Conservation (phyloP, 257 asterid genomes). For the Petrea volubilis region DNA sequence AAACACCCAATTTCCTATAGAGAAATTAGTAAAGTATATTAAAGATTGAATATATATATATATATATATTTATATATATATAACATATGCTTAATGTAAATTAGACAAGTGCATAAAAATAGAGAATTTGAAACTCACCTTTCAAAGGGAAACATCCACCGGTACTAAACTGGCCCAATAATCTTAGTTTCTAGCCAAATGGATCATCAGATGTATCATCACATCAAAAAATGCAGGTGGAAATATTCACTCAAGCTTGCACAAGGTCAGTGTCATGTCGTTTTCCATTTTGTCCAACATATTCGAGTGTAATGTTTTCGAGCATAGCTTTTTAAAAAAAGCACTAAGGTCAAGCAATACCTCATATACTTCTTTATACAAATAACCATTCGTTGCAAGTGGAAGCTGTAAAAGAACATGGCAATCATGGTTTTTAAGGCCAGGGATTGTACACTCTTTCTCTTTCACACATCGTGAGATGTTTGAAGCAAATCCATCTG, state of each 20-base stretch:
- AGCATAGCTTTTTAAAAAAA: neutral
- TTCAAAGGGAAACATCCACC: neutral
- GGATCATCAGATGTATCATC: neutral
- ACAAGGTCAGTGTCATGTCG: neutral
- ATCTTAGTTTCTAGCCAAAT: neutral
- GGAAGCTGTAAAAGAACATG: conserved; percentile 1
- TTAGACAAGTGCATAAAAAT: too few relatives aligned
- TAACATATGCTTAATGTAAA: too few relatives aligned
- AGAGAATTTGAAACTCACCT: neutral
- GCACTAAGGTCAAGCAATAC: neutral
- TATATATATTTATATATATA: too few relatives aligned
- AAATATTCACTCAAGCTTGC: neutral
- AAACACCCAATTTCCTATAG: neutral
- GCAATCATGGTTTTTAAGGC: neutral
- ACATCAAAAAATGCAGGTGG: neutral
- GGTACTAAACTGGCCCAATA: neutral
- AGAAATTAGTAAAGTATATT: neutral
- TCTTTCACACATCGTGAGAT: neutral
- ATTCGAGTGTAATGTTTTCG: neutral
- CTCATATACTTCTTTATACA: neutral
- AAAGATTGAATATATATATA: too few relatives aligned
- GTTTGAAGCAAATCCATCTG: conserved; percentile 4
- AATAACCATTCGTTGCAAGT: neutral
- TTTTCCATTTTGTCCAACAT: neutral
- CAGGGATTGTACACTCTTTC: neutral